Conservation (phyloP, 257 asterid species). For the Prunella vulgaris region DNA sequence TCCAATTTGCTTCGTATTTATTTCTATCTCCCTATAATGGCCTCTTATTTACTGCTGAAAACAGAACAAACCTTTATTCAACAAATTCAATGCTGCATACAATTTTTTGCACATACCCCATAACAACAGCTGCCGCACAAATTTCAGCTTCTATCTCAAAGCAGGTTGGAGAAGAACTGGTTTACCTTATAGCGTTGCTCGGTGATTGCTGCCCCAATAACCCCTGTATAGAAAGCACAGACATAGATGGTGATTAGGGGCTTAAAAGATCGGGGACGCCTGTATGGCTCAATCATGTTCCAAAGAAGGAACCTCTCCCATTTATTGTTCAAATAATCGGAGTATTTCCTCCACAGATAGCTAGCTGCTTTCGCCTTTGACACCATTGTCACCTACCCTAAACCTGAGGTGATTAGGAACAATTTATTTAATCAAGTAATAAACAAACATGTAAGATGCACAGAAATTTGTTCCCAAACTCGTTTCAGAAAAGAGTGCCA, state of each 20-base stretch:
- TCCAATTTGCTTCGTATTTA: background rate
- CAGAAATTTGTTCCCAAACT: background rate
- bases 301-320: conserved; percentile 83
- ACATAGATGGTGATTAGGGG: conserved; percentile 68
- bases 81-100: background rate
- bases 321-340: conserved; percentile 62
- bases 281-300: conserved; percentile 90
- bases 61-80: background rate
- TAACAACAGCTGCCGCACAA: too few relatives aligned
- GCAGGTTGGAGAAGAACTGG: background rate
- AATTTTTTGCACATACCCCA: conserved; percentile 1
- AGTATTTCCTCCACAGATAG: conserved; percentile 86
- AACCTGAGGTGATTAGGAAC: background rate
- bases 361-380: conserved; percentile 38
- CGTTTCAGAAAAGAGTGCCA: background rate
- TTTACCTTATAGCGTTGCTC: conserved; percentile 78
- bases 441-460: conserved; percentile 18
- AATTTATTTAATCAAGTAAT: conserved; percentile 15
- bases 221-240: conserved; percentile 80
- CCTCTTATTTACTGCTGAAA: background rate
- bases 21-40: background rate
- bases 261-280: conserved; percentile 76
- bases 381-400: background rate
- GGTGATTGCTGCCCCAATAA: conserved; percentile 76
- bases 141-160: background rate